These are phyloP conservation scores for Epichloe glyceriae DNA, from an alignment of 2,329 filamentous ascomycete species.

Conservation along the genomic window DNA sequence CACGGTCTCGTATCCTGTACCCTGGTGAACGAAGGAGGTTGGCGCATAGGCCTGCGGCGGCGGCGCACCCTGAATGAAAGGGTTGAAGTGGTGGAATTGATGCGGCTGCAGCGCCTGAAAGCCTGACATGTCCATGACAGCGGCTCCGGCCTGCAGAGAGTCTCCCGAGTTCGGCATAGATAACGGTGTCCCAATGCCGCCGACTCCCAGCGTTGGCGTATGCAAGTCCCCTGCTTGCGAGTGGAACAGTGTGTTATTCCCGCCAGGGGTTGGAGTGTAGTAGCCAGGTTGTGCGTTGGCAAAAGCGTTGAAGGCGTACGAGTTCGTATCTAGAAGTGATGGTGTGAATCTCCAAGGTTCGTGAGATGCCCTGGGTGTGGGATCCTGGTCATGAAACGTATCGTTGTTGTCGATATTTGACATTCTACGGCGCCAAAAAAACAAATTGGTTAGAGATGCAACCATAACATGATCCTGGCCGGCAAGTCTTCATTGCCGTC, in stretches of 20 bases:
- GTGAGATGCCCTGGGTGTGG: constrained; percentile 65
- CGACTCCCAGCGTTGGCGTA: constrained; percentile 62
- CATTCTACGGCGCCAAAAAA: constrained; percentile 7
- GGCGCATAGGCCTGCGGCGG: constrained; percentile 55
- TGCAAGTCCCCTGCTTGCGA: constrained; percentile 76
- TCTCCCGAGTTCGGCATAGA: constrained; percentile 62
- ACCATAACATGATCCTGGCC: neutral
- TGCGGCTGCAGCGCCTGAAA: constrained; percentile 53
- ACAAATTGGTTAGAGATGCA: neutral
- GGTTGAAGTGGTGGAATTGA: constrained; percentile 54
- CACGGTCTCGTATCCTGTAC: constrained; percentile 69
- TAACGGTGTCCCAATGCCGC: constrained; percentile 68
- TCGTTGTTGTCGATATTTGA: constrained; percentile 15
- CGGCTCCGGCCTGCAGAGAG: constrained; percentile 44
- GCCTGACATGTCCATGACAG: constrained; percentile 50
- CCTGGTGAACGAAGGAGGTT: constrained; percentile 67
- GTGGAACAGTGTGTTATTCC: constrained; percentile 69
- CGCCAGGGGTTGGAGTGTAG: constrained; percentile 78
- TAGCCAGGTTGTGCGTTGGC: constrained; percentile 70
- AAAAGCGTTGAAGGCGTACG: constrained; percentile 67
- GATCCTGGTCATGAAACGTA: constrained; percentile 56
- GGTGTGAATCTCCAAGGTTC: constrained; percentile 84
- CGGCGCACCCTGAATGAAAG: constrained; percentile 52
- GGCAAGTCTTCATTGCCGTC: neutral
- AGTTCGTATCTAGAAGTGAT: constrained; percentile 74